Percentiles rank a stretch among this genome's conserved stretches.
Evolutionary conservation across 1,284 basidiomycete species (phyloP).

Genomic region (Ustanciosporium gigantosporum): DNA sequence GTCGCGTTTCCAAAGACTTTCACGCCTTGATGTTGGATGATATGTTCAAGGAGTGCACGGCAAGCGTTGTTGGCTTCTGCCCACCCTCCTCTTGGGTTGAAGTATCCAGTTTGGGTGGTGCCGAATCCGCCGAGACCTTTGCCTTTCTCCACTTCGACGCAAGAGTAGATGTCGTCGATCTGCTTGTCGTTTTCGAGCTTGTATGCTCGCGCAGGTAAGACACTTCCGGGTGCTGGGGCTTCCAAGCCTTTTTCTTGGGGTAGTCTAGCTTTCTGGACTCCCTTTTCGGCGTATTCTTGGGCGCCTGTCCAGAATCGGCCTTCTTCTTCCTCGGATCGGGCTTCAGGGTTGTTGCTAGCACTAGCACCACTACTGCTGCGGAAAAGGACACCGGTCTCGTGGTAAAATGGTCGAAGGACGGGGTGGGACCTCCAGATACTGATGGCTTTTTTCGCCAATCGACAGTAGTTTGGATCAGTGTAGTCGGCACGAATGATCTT

Average conservation of each 20-base stretch:
- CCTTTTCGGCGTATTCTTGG: slow-evolving; percentile 20
- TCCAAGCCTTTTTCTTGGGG: slow-evolving; percentile 11
- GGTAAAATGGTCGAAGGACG: slow-evolving; percentile 33
- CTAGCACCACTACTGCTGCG: slow-evolving; percentile 14
- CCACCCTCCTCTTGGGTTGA: slow-evolving; percentile 83
- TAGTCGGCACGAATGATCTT: slow-evolving; percentile 68
- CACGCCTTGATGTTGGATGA: slow-evolving; percentile 70
- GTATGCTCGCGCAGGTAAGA: slow-evolving; percentile 12
- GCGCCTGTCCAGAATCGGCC: slow-evolving; percentile 1
- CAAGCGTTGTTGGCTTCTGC: slow-evolving; percentile 75
- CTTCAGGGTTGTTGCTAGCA: too few relatives aligned
- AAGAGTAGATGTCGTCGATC: slow-evolving; percentile 8
- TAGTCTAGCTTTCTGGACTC: slow-evolving; percentile 23
- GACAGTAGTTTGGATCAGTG: slow-evolving; percentile 66
- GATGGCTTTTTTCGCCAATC: slow-evolving; percentile 75
- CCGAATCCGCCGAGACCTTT: slow-evolving; percentile 18
- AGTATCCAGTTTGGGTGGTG: slow-evolving; percentile 65
- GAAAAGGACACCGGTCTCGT: slow-evolving; percentile 54
- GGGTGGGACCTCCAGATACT: slow-evolving; percentile 68
- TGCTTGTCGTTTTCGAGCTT: slow-evolving; percentile 9
- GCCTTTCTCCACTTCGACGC: slow-evolving; percentile 3
- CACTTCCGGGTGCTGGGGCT: background rate
- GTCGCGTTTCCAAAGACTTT: slow-evolving; percentile 68
- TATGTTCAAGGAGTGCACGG: slow-evolving; percentile 67
- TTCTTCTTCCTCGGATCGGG: background rate